Evolutionary conservation across 257 asterid genomes (phyloP).

Genomic region (Paraleonurus japonicus): DNA sequence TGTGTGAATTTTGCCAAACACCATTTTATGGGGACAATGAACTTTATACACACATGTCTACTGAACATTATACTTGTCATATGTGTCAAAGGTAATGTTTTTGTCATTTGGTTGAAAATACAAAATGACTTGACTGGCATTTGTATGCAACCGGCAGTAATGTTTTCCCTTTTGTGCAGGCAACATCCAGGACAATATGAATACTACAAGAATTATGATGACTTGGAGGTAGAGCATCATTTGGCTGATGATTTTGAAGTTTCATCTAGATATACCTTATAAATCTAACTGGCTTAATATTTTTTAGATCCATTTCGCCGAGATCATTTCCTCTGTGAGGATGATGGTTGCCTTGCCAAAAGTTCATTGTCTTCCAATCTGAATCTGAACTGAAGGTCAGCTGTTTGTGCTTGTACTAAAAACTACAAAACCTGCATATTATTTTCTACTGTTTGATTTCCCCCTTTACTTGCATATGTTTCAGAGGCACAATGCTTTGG

Average conservation of each 20-base stretch:
- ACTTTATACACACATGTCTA: constrained; percentile 85
- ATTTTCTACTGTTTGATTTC: background rate
- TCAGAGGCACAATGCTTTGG: constrained; percentile 90
- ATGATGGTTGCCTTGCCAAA: constrained; percentile 83
- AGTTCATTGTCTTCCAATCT: constrained; percentile 74
- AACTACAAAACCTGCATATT: background rate
- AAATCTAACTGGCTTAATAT: constrained; percentile 22
- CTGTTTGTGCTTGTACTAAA: constrained; percentile 8
- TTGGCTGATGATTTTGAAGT: constrained; percentile 11
- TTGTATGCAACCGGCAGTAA: background rate
- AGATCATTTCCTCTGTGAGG: constrained; percentile 89
- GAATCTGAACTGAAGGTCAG: constrained; percentile 90
- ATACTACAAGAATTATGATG: constrained; percentile 87
- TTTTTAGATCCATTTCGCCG: constrained; percentile 77
- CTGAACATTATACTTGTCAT: constrained; percentile 95
- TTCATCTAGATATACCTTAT: constrained; percentile 11
- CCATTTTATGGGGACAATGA: constrained; percentile 97
- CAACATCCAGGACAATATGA: constrained; percentile 94
- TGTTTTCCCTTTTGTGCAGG: constrained; percentile 45
- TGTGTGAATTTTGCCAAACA: constrained; percentile 79
- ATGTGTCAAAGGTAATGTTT: constrained; percentile 78
- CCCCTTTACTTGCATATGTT: constrained; percentile 24
- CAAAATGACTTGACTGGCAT: constrained; percentile 1
- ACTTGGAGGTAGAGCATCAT: constrained; percentile 68
- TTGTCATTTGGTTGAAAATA: background rate